These are phyloP conservation scores for Zizania palustris DNA, from an alignment of 202 grass and related monocot species.

Conservation along the genomic window DNA sequence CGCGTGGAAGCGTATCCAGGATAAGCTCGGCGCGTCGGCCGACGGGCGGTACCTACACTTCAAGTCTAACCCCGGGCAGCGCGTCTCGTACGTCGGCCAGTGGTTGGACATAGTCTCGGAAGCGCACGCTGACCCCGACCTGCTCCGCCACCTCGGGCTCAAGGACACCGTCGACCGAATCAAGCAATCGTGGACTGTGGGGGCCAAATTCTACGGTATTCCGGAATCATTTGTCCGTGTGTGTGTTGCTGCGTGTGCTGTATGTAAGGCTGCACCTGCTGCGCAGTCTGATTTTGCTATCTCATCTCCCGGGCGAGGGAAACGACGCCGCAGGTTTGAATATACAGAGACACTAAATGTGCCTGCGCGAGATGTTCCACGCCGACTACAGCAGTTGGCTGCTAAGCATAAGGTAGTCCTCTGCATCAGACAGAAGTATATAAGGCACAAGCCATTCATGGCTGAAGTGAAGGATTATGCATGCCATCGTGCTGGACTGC, in stretches of 20 bases:
- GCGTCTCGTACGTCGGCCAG: constrained; percentile 84
- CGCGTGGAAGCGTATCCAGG: constrained; percentile 98
- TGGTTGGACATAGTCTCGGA: constrained; percentile 82
- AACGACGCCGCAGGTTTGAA: constrained; percentile 87
- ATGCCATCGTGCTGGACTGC: constrained; percentile 87
- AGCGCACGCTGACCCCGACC: constrained; percentile 78
- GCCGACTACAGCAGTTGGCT: constrained; percentile 81
- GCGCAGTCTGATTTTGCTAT: constrained; percentile 44
- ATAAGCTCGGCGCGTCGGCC: constrained; percentile 72
- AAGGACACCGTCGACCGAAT: constrained; percentile 99
- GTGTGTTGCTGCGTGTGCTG: constrained; percentile 72
- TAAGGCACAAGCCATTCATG: constrained; percentile 97
- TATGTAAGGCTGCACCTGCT: constrained; percentile 69
- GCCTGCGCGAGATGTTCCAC: constrained; percentile 81
- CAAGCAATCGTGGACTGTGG: constrained; percentile 92
- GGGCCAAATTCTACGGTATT: constrained; percentile 97
- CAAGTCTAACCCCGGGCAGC: constrained; percentile 77
- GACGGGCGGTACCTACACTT: constrained; percentile 74
- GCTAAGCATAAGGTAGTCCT: constrained; percentile 97
- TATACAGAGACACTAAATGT: constrained; percentile 93
- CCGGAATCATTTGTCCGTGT: constrained; percentile 91
- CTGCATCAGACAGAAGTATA: constrained; percentile 98
- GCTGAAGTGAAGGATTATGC: constrained; percentile 99
- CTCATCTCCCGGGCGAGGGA: constrained; percentile 53
- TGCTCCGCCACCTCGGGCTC: constrained; percentile 83